Evolutionary conservation across 495 filamentous ascomycete species (phyloP), one percentile per base, ranked within the genome.

Genomic region (Hypoxylon fuscum): DNA sequence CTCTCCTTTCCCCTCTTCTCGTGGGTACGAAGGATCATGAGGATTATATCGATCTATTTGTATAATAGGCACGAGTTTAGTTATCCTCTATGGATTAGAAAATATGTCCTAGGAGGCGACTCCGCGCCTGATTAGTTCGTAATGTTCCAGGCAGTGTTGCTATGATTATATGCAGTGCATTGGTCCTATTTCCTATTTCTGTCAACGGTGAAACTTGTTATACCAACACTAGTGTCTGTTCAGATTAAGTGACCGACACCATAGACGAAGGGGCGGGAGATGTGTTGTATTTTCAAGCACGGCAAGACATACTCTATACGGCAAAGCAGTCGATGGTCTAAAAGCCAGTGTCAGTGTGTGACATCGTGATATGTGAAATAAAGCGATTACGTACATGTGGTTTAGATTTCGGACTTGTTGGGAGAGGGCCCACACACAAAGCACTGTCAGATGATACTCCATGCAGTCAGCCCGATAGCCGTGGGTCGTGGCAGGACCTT

Each of bases 291-390:
- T 38, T 29, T 55, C 43, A 44, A 62, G 31, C 17, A 47, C 62
- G 50, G 62, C 32, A 65, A 55, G 12, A 59, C 50, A 15, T 65
- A 31, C 62, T 65, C 31, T 8, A 65, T 60, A 40, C 34, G 55
- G 62, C 29, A 59, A 50, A 31, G 17, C 10, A 27, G 3, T 27
- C 25, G 8, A 27, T 8, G 3, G 25, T 8, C 25, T 38, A 22
- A 42, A 27, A 11, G 40, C 18, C 29, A 5, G 62, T 55, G 62
- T 50, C 54, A n/a, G 60, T 31, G 44, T 38, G 43, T 59, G 21
- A 29, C 14, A 43, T 54, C 10, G 32, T 27, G 11, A 42, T 20
- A 47, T 41, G 17, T 20, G 14, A 12, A 29, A 60, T 58, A 47
- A 59, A 44, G 55, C 55, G 62, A 64, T 65, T 65, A 55, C 50